phyloP scores from a whole-genome alignment of 345 rosid genomes.

The Hevea brasiliensis region DNA sequence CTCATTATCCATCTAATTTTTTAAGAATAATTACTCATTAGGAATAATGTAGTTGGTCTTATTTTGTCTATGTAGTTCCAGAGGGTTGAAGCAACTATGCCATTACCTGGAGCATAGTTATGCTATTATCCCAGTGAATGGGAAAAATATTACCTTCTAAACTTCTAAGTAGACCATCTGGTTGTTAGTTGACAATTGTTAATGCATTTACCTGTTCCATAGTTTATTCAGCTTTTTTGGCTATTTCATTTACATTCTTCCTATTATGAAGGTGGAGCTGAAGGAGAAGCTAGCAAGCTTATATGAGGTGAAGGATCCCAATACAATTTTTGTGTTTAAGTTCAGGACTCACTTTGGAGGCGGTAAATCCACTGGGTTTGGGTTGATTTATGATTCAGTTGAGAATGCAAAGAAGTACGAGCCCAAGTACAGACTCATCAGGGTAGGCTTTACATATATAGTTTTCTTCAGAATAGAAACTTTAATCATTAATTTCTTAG shows the following conservation, averaged over 20 bases:
- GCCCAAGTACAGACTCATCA: slow-evolving; percentile 94
- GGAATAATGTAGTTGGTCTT: too few species aligned
- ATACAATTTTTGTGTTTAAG: slow-evolving; percentile 90
- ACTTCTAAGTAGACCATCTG: neutral
- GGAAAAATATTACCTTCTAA: neutral
- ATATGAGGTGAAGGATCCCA: slow-evolving; percentile 90
- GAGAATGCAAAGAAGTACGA: slow-evolving; percentile 92
- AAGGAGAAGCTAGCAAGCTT: slow-evolving; percentile 80
- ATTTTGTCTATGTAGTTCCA: too few species aligned
- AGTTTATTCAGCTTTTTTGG: neutral
- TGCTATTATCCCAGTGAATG: neutral
- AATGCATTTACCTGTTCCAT: neutral
- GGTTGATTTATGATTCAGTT: slow-evolving; percentile 84
- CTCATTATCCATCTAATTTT: too few species aligned
- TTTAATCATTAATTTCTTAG: neutral
- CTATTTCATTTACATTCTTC: neutral
- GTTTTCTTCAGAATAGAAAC: neutral
- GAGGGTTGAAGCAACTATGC: too few species aligned
- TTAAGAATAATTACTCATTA: too few species aligned
- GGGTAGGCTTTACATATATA: slow-evolving; percentile 47
- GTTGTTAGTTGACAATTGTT: neutral
- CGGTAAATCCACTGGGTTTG: slow-evolving; percentile 97
- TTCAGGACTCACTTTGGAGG: slow-evolving; percentile 98
- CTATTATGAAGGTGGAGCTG: slow-evolving; percentile 56
- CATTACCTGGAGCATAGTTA: neutral